Conservation (phyloP, 768 basidiomycete species). For the Suillus hirtellus region DNA sequence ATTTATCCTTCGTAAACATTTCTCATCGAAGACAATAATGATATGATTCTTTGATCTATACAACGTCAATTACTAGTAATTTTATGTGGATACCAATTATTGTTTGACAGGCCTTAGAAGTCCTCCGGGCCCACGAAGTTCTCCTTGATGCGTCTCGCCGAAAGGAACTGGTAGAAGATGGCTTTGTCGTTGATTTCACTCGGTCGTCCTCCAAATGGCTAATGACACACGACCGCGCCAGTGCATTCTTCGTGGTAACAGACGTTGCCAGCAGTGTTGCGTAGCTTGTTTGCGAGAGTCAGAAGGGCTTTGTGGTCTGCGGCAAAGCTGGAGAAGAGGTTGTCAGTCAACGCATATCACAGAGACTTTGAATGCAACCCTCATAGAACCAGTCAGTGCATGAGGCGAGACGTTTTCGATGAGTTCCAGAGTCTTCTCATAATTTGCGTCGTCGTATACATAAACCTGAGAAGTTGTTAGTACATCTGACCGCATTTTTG, state of each 20-base stretch:
- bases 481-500: background rate
- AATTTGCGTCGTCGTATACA: constrained; percentile 89
- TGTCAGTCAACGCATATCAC: constrained; percentile 15
- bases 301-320: constrained; percentile 78
- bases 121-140: constrained; percentile 85
- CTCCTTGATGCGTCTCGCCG: constrained; percentile 94
- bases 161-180: constrained; percentile 80
- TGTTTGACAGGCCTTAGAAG: constrained; percentile 36
- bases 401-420: constrained; percentile 87
- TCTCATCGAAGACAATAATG: background rate
- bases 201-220: constrained; percentile 92
- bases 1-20: background rate
- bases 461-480: constrained; percentile 56
- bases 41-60: background rate
- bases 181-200: constrained; percentile 96
- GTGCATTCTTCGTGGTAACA: constrained; percentile 99
- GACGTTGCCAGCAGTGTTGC: constrained; percentile 92
- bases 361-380: constrained; percentile 30
- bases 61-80: background rate
- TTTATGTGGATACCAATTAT: no score
- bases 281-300: constrained; percentile 75
- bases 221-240: constrained; percentile 93
- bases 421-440: constrained; percentile 81
- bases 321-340: constrained; percentile 62
- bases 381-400: constrained; percentile 95